A percentile compares a stretch with the other conserved stretches of the same genome.
phyloP scores from a whole-genome alignment of 352 stramenopile species.

The Phytophthora quininea region DNA sequence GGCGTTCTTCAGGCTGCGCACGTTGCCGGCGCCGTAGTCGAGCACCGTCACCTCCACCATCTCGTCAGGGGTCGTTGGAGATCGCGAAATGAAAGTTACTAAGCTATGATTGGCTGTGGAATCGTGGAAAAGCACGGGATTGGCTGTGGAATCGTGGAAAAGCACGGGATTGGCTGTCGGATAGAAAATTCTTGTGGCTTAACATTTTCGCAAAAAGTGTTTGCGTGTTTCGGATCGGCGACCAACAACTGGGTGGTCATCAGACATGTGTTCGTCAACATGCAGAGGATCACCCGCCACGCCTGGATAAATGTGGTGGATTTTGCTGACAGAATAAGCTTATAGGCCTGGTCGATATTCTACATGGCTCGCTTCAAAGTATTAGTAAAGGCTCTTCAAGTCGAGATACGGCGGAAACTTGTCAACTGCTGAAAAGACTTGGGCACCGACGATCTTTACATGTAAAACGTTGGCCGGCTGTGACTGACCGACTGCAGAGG shows the following conservation, averaged over 20 bases:
- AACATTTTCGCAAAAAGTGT: background rate
- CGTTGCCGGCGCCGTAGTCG: slow-evolving; percentile 99
- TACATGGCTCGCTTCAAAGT: background rate
- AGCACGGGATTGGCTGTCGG: background rate
- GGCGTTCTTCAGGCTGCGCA: slow-evolving; percentile 97
- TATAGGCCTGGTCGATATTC: background rate
- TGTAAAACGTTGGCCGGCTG: slow-evolving; percentile 12
- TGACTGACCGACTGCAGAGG: background rate
- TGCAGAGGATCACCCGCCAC: too few relatives aligned
- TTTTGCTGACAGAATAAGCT: too few relatives aligned
- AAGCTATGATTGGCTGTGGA: too few relatives aligned
- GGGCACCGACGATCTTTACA: slow-evolving; percentile 13
- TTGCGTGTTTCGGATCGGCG: background rate
- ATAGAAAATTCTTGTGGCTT: slow-evolving; percentile 2
- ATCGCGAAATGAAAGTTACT: too few relatives aligned
- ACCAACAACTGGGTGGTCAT: background rate
- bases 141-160: too few relatives aligned
- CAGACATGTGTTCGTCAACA: background rate
- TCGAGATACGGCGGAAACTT: background rate
- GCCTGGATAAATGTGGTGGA: too few relatives aligned
- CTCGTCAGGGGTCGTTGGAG: background rate
- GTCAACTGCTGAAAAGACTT: background rate
- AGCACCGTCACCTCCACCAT: slow-evolving; percentile 91
- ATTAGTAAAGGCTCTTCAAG: slow-evolving; percentile 19
- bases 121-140: too few relatives aligned